Evolutionary conservation across 208 protist species (phyloP).

Genomic region (Spongospora subterranea): DNA sequence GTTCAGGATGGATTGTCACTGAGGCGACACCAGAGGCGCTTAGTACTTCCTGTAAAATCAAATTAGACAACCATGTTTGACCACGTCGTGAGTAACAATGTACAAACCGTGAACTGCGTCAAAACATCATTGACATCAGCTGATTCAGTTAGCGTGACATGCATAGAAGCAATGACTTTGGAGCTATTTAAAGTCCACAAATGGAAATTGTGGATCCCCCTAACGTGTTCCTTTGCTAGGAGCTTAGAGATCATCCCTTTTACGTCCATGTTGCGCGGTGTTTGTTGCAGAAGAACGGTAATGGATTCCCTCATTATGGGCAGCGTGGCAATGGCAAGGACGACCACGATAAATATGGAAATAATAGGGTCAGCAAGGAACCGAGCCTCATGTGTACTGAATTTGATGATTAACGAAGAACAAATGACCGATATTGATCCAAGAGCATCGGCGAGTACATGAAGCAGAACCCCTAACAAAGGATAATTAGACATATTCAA

Average conservation of each 20-base stretch:
- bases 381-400: neutral
- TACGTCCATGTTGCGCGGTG: neutral
- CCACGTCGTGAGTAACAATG: neutral
- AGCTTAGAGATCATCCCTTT: neutral
- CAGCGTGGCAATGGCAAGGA: neutral
- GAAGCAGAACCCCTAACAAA: constrained; percentile 19
- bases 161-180: constrained; percentile 10
- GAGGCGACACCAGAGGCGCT: neutral
- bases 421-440: neutral
- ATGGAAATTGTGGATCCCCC: constrained; percentile 32
- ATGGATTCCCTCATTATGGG: constrained; percentile 20
- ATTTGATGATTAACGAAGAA: constrained; percentile 36
- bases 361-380: constrained; percentile 34
- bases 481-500: neutral
- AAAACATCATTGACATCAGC: neutral
- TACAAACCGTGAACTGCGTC: neutral
- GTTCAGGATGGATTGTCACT: neutral
- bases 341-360: constrained; percentile 9
- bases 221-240: neutral
- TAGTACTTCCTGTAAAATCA: neutral
- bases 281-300: constrained; percentile 34
- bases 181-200: neutral
- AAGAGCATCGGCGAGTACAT: constrained; percentile 16
- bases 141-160: neutral
- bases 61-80: neutral